Evolutionary conservation across 2,329 filamentous ascomycete species (phyloP).

Genomic region (Tolypocladium tundrense): DNA sequence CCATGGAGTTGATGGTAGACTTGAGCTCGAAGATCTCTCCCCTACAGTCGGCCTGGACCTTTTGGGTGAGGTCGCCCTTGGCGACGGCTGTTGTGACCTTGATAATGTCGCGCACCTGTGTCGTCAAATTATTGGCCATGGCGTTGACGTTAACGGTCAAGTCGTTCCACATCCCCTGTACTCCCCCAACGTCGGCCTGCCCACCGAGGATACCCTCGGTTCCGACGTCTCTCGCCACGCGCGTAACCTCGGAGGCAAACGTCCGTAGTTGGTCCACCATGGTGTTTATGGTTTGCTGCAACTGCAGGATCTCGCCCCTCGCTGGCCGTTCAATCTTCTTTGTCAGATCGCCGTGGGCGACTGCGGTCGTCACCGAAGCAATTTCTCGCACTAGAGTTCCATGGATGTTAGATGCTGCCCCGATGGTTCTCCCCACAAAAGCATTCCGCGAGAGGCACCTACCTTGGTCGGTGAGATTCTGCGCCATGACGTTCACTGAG

Average conservation of each 20-base stretch:
- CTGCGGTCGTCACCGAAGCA: conserved; percentile 72
- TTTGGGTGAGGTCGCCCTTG: conserved; percentile 87
- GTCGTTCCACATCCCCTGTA: conserved; percentile 84
- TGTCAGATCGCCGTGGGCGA: conserved; percentile 72
- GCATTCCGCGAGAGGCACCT: conserved; percentile 2
- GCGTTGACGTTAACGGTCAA: conserved; percentile 78
- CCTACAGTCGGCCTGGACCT: conserved; percentile 85
- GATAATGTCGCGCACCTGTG: conserved; percentile 91
- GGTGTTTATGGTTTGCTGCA: conserved; percentile 81
- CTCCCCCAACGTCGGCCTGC: conserved; percentile 73
- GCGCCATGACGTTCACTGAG: conserved; percentile 71
- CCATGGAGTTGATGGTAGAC: conserved; percentile 98
- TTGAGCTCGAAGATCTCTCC: conserved; percentile 93
- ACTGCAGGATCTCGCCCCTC: conserved; percentile 69
- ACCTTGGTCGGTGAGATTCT: conserved; percentile 70
- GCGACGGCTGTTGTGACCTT: conserved; percentile 63
- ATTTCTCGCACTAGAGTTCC: conserved; percentile 59
- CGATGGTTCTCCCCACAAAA: neutral
- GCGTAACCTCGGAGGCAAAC: conserved; percentile 75
- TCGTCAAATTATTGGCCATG: conserved; percentile 80
- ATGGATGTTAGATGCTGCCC: conserved; percentile 5
- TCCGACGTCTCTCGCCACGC: conserved; percentile 73
- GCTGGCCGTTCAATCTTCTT: conserved; percentile 77
- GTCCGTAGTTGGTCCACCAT: conserved; percentile 81
- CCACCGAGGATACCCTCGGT: conserved; percentile 76